A percentile compares a stretch with the other conserved stretches of the same genome.
These are phyloP conservation scores for Bjerkandera adusta DNA, from an alignment of 1,284 basidiomycete species.

Conservation along the genomic window DNA sequence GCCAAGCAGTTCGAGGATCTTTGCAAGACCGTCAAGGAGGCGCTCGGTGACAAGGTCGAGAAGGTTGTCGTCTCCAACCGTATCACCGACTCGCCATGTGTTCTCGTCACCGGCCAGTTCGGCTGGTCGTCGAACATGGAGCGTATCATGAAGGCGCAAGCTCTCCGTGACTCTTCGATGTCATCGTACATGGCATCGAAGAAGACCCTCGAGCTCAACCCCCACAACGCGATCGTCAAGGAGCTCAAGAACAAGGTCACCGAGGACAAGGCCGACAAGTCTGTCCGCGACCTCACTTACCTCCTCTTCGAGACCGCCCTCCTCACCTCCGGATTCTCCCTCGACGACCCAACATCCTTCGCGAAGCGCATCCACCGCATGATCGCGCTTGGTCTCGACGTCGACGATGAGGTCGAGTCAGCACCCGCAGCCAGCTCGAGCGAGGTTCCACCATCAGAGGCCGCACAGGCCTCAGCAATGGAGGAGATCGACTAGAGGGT, in stretches of 20 bases:
- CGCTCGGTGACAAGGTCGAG: slow-evolving; percentile 99
- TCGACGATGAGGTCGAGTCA: slow-evolving; percentile 70
- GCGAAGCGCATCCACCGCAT: slow-evolving; percentile 97
- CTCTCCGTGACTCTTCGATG: slow-evolving; percentile 98
- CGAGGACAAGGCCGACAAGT: slow-evolving; percentile 98
- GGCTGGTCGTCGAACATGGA: slow-evolving; percentile 99
- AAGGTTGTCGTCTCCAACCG: slow-evolving; percentile 99
- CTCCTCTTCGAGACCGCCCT: slow-evolving; percentile 97
- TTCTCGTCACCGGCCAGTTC: slow-evolving; percentile 97
- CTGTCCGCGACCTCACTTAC: slow-evolving; percentile 94
- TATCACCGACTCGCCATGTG: slow-evolving; percentile 94
- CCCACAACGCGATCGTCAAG: slow-evolving; percentile 91
- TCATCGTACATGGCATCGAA: slow-evolving; percentile 99
- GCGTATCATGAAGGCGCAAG: slow-evolving; percentile 99
- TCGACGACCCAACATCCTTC: slow-evolving; percentile 95
- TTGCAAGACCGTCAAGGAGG: slow-evolving; percentile 96
- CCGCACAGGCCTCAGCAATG: slow-evolving; percentile 72
- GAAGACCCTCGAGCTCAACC: slow-evolving; percentile 99
- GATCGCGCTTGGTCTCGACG: slow-evolving; percentile 86
- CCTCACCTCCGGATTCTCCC: slow-evolving; percentile 91
- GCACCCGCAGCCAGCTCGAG: slow-evolving; percentile 30
- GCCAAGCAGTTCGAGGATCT: slow-evolving; percentile 84
- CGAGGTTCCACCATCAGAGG: slow-evolving; percentile 59
- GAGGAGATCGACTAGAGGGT: slow-evolving; percentile 77
- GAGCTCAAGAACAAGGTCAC: slow-evolving; percentile 94